These are phyloP conservation scores for Colletotrichum nymphaeae DNA, from an alignment of 2,329 filamentous ascomycete species.

Conservation along the genomic window DNA sequence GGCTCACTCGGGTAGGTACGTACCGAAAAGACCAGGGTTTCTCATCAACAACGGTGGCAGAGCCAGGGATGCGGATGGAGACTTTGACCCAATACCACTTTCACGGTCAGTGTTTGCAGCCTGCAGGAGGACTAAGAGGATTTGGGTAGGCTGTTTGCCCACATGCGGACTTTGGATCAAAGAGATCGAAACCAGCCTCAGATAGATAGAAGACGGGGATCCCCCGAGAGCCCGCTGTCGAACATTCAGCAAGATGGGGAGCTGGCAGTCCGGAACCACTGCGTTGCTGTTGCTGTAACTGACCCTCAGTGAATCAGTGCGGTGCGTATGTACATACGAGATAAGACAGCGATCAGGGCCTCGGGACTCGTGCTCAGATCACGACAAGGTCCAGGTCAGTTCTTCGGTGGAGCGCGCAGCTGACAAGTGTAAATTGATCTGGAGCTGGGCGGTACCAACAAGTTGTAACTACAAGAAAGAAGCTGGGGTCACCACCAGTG, in stretches of 20 bases:
- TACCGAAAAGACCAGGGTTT: neutral
- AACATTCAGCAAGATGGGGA: neutral
- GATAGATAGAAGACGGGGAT: conserved; percentile 6
- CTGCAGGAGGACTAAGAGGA: neutral
- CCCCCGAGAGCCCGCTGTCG: conserved; percentile 9
- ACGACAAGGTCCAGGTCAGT: neutral
- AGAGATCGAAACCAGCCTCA: neutral
- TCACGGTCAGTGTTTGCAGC: neutral
- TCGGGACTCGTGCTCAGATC: conserved; percentile 28
- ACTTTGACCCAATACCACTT: neutral
- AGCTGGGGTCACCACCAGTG: neutral
- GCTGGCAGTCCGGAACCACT: too few relatives aligned
- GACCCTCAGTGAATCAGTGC: neutral
- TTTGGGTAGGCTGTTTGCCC: neutral
- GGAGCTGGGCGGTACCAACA: too few relatives aligned
- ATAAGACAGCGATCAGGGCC: conserved; percentile 25
- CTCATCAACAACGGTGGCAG: neutral
- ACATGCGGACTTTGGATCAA: neutral
- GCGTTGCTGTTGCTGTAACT: neutral
- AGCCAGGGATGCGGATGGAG: neutral
- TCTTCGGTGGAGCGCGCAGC: neutral
- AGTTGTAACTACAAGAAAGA: neutral
- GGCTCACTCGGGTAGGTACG: neutral
- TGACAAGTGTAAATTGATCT: neutral
- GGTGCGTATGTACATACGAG: neutral